Base-by-base conservation (phyloP, 768 basidiomycete genomes). In the Clitopilus hobsonii region DNA sequence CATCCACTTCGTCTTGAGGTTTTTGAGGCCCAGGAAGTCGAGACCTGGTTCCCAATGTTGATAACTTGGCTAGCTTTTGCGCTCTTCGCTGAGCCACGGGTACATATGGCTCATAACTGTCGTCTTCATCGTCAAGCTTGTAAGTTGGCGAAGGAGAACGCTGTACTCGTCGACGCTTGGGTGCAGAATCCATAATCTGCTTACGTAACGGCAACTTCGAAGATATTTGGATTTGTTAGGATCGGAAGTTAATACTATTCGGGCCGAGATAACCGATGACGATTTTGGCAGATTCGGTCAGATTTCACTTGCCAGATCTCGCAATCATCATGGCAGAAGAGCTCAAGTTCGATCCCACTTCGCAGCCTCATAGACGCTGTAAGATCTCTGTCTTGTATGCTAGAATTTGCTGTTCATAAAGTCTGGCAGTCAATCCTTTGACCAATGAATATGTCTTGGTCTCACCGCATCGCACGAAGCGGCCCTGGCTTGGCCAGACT, bases 401-500 rank as follows among this genome's bases (percentile, higher is more conserved):
- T 30, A 50, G 36, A 26, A 30, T 56, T 36, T 51, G 30, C 18
- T 41, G 26, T 18, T 10, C n/a, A n/a, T n/a, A n/a, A 30, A 11
- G 2, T 53, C 53, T 54, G 47, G 13, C 63, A 94, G 91, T 82
- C 66, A 95, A 95, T 63, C 91, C 93, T 3, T 79, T 95, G 55
- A 85, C 82, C 0, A 79, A 82, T 56, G 86, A 87, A 61, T 77
- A 90, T 64, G 73, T 94, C 53, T 83, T 95, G 28, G 88, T 94
- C 29, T 94, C 92, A 32, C 91, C 94, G 0, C 94, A 96, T 68
- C 88, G 94, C 51, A 91, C 79, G 6, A 92, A 90, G 63, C 84
- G 94, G 18, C 94, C 94, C 13, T 97, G 94, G 94, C 78, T 86
- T 36, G 94, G 94, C 26, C 91, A 95, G 66, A 83, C 84, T 1